phyloP scores from a whole-genome alignment of 2,329 filamentous ascomycete species.

The Helotiales sp. region DNA sequence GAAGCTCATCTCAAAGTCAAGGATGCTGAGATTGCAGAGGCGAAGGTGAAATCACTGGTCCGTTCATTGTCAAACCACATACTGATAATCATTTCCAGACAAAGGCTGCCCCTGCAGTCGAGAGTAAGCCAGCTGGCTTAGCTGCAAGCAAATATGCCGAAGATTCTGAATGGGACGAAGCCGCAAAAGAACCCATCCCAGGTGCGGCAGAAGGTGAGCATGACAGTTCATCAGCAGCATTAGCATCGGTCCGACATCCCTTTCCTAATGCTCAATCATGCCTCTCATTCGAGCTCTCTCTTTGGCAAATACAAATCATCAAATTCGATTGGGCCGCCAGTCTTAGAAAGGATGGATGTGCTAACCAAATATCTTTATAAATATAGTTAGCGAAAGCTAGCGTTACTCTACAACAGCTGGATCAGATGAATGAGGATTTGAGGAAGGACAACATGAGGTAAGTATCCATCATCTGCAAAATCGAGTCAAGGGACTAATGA shows the following conservation, averaged over 20 bases:
- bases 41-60: constrained; percentile 45
- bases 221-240: constrained; percentile 63
- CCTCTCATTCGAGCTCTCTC: constrained; percentile 10
- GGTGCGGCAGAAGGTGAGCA: constrained; percentile 57
- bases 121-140: constrained; percentile 41
- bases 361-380: constrained; percentile 25
- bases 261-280: constrained; percentile 28
- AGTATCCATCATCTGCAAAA: background rate
- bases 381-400: constrained; percentile 36
- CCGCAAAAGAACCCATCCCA: constrained; percentile 31
- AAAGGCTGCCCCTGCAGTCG: constrained; percentile 39
- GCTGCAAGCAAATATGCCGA: constrained; percentile 55
- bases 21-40: constrained; percentile 63
- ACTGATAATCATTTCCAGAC: constrained; percentile 40
- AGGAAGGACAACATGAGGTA: constrained; percentile 52
- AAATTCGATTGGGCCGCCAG: background rate
- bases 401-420: constrained; percentile 38
- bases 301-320: background rate
- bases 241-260: constrained; percentile 61
- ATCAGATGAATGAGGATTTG: constrained; percentile 57
- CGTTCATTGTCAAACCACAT: constrained; percentile 3
- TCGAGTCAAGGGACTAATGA: background rate
- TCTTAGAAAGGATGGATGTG: background rate
- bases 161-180: constrained; percentile 30
- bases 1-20: constrained; percentile 46